These are phyloP conservation scores for Podospora pseudoanserina DNA, from an alignment of 495 filamentous ascomycete genomes.

Conservation along the genomic window DNA sequence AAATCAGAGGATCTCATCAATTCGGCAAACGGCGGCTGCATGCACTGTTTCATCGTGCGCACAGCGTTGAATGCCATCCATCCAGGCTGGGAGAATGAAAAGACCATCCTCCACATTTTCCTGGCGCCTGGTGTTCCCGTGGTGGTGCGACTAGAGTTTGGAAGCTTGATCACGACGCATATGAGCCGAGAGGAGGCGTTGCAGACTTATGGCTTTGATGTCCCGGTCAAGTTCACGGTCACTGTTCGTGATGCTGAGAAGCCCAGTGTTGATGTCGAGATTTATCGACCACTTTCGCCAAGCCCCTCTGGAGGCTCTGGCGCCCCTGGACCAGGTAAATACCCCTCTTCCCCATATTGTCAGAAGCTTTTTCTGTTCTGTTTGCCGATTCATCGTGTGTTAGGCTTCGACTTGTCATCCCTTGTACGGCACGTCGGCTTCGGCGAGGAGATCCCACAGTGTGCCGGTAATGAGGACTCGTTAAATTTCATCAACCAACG, in stretches of 20 bases:
- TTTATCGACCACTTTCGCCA: too few species aligned
- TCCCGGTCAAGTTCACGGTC: too few species aligned
- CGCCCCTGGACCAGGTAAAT: too few species aligned
- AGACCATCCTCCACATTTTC: slow-evolving; percentile 8
- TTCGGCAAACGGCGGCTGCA: slow-evolving; percentile 3
- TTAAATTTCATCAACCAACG: not conserved
- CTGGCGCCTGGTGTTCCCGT: slow-evolving; percentile 14
- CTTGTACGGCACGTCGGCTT: slow-evolving; percentile 9
- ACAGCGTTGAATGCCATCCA: slow-evolving; percentile 8
- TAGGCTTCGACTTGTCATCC: slow-evolving; percentile 4
- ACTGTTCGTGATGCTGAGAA: too few species aligned
- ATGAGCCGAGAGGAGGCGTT: too few species aligned
- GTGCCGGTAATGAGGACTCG: not conserved
- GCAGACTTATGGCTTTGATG: too few species aligned
- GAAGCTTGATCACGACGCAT: too few species aligned
- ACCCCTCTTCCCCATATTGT: too few species aligned
- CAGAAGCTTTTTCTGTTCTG: too few species aligned
- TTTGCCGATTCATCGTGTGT: too few species aligned
- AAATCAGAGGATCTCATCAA: slow-evolving; percentile 8
- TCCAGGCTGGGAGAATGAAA: slow-evolving; percentile 12
- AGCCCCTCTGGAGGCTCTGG: not conserved
- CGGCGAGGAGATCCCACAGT: slow-evolving; percentile 3
- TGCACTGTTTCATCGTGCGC: slow-evolving; percentile 10
- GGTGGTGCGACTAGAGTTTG: slow-evolving; percentile 9
- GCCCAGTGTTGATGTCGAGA: too few species aligned